phyloP scores from a whole-genome alignment of 371 early-diverging fungal genomes.

The Apophysomyces variabilis region DNA sequence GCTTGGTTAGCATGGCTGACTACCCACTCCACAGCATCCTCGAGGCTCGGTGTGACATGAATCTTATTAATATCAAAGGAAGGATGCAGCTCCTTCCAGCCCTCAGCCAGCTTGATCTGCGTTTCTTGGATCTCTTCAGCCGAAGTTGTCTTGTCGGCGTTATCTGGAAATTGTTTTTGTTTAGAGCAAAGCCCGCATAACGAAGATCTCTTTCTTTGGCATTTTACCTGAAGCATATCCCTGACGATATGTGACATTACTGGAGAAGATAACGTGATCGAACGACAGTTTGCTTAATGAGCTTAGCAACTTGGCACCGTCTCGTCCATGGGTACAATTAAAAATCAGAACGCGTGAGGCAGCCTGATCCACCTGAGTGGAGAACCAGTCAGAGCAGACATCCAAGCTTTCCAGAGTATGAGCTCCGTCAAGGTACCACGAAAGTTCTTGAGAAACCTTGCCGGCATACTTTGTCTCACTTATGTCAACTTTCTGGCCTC shows the following conservation, averaged over 20 bases:
- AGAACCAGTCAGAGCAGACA: constrained; percentile 84
- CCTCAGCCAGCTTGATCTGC: constrained; percentile 56
- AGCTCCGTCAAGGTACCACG: constrained; percentile 93
- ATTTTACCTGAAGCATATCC: constrained; percentile 47
- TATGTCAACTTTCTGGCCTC: constrained; percentile 67
- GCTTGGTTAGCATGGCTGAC: constrained; percentile 39
- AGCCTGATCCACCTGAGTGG: constrained; percentile 22
- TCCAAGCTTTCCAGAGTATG: constrained; percentile 90
- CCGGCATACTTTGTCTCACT: constrained; percentile 47
- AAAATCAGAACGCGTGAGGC: constrained; percentile 72
- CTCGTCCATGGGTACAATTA: constrained; percentile 87
- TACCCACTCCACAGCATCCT: constrained; percentile 75
- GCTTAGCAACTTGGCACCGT: constrained; percentile 59
- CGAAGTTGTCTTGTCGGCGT: constrained; percentile 66
- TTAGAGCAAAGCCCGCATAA: constrained; percentile 13
- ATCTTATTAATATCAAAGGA: constrained; percentile 32
- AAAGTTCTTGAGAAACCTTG: constrained; percentile 41
- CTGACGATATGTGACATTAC: constrained; percentile 68
- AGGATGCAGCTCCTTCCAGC: constrained; percentile 55
- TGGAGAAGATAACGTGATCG: constrained; percentile 75
- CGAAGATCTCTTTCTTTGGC: not conserved
- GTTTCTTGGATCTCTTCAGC: constrained; percentile 58
- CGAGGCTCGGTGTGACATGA: constrained; percentile 65
- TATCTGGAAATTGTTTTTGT: constrained; percentile 50
- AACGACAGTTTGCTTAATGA: constrained; percentile 58